A percentile compares a stretch with the other conserved stretches of the same genome.
Conservation (phyloP, 1,284 basidiomycete species). For the Porodaedalea pini region DNA sequence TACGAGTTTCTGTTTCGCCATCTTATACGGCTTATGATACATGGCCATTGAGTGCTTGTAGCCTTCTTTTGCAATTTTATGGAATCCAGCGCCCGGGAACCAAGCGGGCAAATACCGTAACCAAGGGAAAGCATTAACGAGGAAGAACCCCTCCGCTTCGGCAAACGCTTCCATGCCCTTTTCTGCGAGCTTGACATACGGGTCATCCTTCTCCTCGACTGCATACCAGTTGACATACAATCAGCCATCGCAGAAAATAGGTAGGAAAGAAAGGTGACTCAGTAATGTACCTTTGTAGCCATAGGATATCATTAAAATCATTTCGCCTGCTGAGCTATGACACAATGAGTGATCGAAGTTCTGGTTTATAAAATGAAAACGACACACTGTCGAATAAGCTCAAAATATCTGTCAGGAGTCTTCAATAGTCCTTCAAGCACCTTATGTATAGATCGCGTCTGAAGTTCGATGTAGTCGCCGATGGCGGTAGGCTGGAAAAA, state of each 20-base stretch:
- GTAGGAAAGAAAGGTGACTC: not conserved
- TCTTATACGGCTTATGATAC: slow-evolving; percentile 7
- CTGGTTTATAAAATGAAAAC: not conserved
- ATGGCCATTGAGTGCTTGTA: slow-evolving; percentile 4
- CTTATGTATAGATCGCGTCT: not conserved
- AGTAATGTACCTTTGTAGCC: slow-evolving; percentile 16
- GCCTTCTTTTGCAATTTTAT: slow-evolving; percentile 15
- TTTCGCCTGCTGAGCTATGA: slow-evolving; percentile 5
- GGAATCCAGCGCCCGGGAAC: slow-evolving; percentile 22
- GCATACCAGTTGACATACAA: not conserved
- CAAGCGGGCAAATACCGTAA: slow-evolving; percentile 19
- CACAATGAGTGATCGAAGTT: too few relatives aligned
- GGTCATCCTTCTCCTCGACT: slow-evolving; percentile 16
- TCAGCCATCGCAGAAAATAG: not conserved
- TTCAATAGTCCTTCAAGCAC: not conserved
- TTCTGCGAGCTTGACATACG: slow-evolving; percentile 19
- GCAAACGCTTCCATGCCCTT: slow-evolving; percentile 10
- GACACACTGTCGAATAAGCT: not conserved
- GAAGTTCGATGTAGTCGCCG: slow-evolving; percentile 17
- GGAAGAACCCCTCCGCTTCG: slow-evolving; percentile 10
- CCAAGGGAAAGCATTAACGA: slow-evolving; percentile 11
- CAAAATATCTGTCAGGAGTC: not conserved
- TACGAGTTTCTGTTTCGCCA: slow-evolving; percentile 12
- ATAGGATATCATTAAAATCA: slow-evolving; percentile 13
- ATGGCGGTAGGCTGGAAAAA: slow-evolving; percentile 23